These are phyloP conservation scores for Dactylellina cionopaga DNA, from an alignment of 2,329 filamentous ascomycete genomes.

Conservation along the genomic window DNA sequence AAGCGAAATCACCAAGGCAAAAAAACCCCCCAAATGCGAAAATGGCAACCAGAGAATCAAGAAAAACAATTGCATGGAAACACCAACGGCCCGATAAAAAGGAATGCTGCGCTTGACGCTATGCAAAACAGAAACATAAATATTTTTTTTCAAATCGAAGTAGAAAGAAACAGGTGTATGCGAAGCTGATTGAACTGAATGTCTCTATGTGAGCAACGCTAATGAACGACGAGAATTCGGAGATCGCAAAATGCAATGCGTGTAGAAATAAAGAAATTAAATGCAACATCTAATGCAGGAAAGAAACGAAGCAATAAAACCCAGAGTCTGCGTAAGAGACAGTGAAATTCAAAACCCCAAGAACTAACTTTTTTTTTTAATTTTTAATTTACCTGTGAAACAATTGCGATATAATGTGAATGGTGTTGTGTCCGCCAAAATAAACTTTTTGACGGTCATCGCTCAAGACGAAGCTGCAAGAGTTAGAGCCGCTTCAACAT, in stretches of 20 bases:
- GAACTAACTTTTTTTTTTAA: too few species aligned
- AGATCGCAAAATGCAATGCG: not conserved
- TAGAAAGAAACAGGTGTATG: slow-evolving; percentile 7
- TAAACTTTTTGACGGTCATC: not conserved
- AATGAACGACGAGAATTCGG: slow-evolving; percentile 28
- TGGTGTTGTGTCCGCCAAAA: slow-evolving; percentile 29
- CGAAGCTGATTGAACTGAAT: slow-evolving; percentile 20
- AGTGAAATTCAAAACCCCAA: not conserved
- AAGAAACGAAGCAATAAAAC: too few species aligned
- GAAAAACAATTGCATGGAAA: not conserved
- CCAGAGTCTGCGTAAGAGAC: not conserved
- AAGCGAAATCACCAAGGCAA: not conserved
- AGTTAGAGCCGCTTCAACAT: slow-evolving; percentile 47
- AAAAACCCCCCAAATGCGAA: not conserved
- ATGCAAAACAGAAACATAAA: slow-evolving; percentile 27
- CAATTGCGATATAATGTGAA: slow-evolving; percentile 14
- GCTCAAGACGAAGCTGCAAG: slow-evolving; percentile 43
- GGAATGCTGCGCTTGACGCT: slow-evolving; percentile 39
- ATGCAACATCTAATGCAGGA: not conserved
- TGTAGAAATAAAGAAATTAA: slow-evolving; percentile 3
- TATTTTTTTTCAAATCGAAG: not conserved
- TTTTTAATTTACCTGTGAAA: slow-evolving; percentile 12
- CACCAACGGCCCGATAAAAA: slow-evolving; percentile 7
- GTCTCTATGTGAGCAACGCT: slow-evolving; percentile 28
- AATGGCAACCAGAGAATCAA: not conserved